phyloP scores from a whole-genome alignment of 2,329 filamentous ascomycete genomes.

The Phoma herbarum region DNA sequence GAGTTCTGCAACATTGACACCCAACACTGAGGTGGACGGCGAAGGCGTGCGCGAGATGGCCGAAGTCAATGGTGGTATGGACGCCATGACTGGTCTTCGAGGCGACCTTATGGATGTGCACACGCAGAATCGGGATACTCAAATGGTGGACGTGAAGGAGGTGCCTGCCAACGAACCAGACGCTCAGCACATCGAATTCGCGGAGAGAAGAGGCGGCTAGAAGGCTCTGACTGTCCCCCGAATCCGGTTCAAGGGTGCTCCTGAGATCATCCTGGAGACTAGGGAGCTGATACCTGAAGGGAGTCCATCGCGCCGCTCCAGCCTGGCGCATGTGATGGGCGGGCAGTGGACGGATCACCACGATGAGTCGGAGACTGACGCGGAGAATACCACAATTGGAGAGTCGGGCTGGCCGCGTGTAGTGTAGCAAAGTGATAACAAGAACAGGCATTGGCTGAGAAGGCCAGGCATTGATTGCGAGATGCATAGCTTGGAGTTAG shows the following conservation, averaged over 20 bases:
- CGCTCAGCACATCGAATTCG: conserved; percentile 37
- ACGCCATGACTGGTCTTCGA: conserved; percentile 26
- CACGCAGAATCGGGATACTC: conserved; percentile 24
- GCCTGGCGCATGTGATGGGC: not conserved
- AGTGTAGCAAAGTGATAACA: not conserved
- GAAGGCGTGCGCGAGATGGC: conserved; percentile 36
- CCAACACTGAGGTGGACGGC: conserved; percentile 44
- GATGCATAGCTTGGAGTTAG: not conserved
- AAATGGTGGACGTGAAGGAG: conserved; percentile 40
- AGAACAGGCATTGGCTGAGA: not conserved
- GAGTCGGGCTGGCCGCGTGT: not conserved
- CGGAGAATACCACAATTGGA: too few relatives aligned
- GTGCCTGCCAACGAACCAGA: conserved; percentile 19
- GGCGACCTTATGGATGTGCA: conserved; percentile 28
- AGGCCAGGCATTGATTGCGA: not conserved
- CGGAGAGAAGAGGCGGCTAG: conserved; percentile 39
- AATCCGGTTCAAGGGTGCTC: not conserved
- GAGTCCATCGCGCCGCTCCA: not conserved
- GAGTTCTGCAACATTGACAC: conserved; percentile 46
- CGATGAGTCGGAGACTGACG: too few relatives aligned
- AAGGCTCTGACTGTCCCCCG: not conserved
- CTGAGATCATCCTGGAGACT: not conserved
- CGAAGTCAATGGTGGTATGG: conserved; percentile 37
- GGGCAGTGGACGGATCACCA: not conserved
- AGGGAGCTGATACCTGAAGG: not conserved